Percentiles rank a stretch among this genome's conserved stretches.
These are phyloP conservation scores for Thalia dealbata DNA, from an alignment of 176 grass and related monocot species.

Conservation along the genomic window DNA sequence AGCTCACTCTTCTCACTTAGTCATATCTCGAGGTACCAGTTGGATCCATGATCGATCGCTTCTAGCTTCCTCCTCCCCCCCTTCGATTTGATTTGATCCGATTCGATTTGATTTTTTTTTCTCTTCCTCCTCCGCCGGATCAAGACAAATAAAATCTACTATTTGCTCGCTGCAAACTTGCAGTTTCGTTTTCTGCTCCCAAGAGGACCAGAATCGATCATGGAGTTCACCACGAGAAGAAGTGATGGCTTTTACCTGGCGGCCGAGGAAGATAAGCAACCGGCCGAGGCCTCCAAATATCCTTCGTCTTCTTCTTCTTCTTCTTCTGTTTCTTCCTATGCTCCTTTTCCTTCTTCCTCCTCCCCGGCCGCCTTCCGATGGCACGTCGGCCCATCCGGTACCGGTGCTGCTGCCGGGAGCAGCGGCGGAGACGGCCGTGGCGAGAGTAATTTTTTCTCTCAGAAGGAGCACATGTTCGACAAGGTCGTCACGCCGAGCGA, in stretches of 20 bases:
- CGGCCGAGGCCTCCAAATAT: constrained; percentile 10
- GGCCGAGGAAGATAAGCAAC: neutral
- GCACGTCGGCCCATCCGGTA: constrained; percentile 33
- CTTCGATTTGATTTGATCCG: too few species aligned
- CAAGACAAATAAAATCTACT: neutral
- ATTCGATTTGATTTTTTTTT: too few species aligned
- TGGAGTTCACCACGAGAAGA: constrained; percentile 15
- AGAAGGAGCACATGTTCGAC: constrained; percentile 99
- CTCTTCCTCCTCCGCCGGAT: too few species aligned
- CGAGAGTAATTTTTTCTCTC: constrained; percentile 12
- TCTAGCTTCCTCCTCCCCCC: neutral
- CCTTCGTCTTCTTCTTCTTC: constrained; percentile 38
- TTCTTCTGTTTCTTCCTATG: constrained; percentile 31
- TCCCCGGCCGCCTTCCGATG: constrained; percentile 13
- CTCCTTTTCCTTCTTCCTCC: constrained; percentile 29
- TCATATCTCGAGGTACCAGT: constrained; percentile 8
- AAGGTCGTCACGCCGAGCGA: constrained; percentile 98
- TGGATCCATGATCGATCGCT: too few species aligned
- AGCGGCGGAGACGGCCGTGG: neutral
- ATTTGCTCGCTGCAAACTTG: neutral
- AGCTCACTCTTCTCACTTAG: neutral
- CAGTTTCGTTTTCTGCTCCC: neutral
- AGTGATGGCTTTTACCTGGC: constrained; percentile 1
- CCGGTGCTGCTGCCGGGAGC: neutral
- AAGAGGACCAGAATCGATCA: neutral